Conservation (phyloP, 2,329 filamentous ascomycete genomes). For the Phoma sp. region DNA sequence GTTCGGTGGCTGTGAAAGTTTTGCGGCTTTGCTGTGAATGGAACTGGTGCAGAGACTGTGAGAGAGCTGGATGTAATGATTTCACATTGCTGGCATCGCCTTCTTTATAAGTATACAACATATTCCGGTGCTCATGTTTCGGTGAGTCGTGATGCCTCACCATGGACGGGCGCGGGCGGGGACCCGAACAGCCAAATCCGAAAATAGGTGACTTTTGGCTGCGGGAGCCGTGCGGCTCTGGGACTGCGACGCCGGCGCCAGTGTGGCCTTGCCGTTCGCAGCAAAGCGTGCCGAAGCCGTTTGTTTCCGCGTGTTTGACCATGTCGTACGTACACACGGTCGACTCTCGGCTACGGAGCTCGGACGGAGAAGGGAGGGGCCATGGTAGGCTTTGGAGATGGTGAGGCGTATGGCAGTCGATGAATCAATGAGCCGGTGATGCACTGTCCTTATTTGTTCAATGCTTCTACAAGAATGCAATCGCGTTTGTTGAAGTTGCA, state of each 20-base stretch:
- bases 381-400: conserved; percentile 23
- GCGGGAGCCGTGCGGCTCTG: conserved; percentile 29
- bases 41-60: neutral
- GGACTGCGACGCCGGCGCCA: conserved; percentile 22
- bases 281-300: conserved; percentile 21
- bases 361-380: conserved; percentile 43
- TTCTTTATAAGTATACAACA: conserved; percentile 21
- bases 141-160: conserved; percentile 22
- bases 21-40: neutral
- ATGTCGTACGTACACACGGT: conserved; percentile 20
- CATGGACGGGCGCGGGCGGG: conserved; percentile 29
- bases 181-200: conserved; percentile 32
- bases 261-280: conserved; percentile 19
- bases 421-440: neutral
- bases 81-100: neutral
- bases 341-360: conserved; percentile 30
- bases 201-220: conserved; percentile 26
- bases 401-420: conserved; percentile 8
- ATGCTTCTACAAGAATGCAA: neutral
- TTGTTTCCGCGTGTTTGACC: conserved; percentile 20
- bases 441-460: too few relatives aligned
- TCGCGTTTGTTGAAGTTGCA: neutral
- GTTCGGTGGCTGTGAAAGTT: conserved; percentile 8
- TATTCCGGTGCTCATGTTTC: conserved; percentile 13
- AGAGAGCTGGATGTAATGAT: conserved; percentile 15